Percentiles rank a stretch among this genome's conserved stretches.
Conservation (phyloP, 306 rosid genomes). For the Inga laurina region DNA sequence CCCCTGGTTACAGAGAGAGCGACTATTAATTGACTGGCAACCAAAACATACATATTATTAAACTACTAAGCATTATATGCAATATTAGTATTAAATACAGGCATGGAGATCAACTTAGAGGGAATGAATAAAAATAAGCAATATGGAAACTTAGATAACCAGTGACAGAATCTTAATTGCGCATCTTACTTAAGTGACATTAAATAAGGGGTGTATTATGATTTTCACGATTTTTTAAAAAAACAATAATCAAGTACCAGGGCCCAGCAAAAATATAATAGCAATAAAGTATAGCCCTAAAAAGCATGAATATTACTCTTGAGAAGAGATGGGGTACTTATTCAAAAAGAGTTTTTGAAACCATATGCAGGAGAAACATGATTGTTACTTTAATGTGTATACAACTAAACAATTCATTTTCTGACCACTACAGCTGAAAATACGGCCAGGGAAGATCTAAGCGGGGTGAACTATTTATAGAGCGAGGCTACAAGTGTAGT, state of each 20-base stretch:
- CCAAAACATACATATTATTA: neutral
- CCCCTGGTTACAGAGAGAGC: neutral
- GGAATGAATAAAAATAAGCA: neutral
- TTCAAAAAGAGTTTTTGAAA: constrained; percentile 2
- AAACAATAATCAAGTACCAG: neutral
- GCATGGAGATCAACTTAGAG: neutral
- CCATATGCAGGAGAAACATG: neutral
- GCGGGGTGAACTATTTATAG: neutral
- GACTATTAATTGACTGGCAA: neutral
- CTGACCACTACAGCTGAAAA: neutral
- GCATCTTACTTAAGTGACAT: neutral
- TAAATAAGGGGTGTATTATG: neutral
- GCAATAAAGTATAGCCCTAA: neutral
- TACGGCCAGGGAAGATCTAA: neutral
- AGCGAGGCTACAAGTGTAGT: neutral
- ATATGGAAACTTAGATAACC: neutral
- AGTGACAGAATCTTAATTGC: neutral
- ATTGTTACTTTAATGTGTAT: neutral
- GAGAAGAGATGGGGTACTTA: neutral
- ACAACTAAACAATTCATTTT: neutral
- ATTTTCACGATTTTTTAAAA: neutral
- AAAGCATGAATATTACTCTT: neutral
- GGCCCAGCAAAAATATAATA: neutral
- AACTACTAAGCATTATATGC: neutral
- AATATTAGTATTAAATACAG: neutral